Percentiles rank a stretch among this genome's conserved stretches.
Conservation (phyloP, 1,284 basidiomycete genomes). For the Peniophora sp. region DNA sequence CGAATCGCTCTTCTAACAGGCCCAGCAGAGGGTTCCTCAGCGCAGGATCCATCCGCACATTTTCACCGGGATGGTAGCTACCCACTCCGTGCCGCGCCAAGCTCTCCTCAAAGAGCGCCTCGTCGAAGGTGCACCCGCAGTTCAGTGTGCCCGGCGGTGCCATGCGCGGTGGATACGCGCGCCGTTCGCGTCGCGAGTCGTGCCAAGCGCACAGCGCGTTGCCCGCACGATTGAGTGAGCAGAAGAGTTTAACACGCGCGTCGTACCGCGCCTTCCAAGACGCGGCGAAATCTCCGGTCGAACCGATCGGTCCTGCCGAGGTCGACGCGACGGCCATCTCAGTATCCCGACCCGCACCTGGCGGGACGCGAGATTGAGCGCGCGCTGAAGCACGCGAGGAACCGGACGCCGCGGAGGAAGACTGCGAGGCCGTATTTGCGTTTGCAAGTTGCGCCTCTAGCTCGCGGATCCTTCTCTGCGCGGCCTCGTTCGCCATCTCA, state of each 20-base stretch:
- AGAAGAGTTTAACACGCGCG: constrained; percentile 59
- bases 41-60: constrained; percentile 78
- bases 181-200: constrained; percentile 73
- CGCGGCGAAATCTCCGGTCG: constrained; percentile 35
- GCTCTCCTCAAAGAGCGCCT: constrained; percentile 79
- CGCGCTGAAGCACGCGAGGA: too few relatives aligned
- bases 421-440: constrained; percentile 8
- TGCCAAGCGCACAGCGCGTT: constrained; percentile 84
- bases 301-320: constrained; percentile 24
- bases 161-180: constrained; percentile 69
- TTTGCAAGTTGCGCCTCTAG: constrained; percentile 36
- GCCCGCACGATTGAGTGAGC: constrained; percentile 75
- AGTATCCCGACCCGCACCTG: neutral
- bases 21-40: constrained; percentile 69
- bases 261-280: constrained; percentile 67
- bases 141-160: constrained; percentile 70
- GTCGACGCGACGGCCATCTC: constrained; percentile 23
- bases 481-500: constrained; percentile 37
- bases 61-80: constrained; percentile 74
- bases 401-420: constrained; percentile 13
- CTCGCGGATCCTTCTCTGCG: constrained; percentile 35
- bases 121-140: constrained; percentile 74
- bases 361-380: neutral
- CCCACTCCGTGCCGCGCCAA: constrained; percentile 69
- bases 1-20: constrained; percentile 61